A percentile compares a stretch with the other conserved stretches of the same genome.
These are phyloP conservation scores for Udeniomyces megalosporus DNA, from an alignment of 768 basidiomycete genomes.

Conservation along the genomic window DNA sequence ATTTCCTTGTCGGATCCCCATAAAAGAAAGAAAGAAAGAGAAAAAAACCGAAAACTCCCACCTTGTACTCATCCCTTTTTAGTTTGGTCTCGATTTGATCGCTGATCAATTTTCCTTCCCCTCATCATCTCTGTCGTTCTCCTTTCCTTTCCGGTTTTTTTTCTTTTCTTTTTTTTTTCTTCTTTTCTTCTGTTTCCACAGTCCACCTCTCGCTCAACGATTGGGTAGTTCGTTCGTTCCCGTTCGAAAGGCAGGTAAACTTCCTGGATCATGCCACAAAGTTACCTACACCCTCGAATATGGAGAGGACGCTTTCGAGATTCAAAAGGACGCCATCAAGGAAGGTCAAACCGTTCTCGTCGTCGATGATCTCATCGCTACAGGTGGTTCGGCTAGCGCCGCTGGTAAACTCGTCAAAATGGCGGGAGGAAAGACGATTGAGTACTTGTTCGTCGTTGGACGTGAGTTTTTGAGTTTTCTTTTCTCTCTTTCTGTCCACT, in stretches of 20 bases:
- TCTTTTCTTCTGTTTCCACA: neutral
- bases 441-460: constrained; percentile 90
- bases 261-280: constrained; percentile 68
- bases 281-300: constrained; percentile 62
- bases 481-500: neutral
- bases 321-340: constrained; percentile 72
- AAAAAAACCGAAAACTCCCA: too few species aligned
- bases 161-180: too few species aligned
- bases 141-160: neutral
- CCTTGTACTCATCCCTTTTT: too few species aligned
- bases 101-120: too few species aligned
- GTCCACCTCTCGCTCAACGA: constrained; percentile 70
- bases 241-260: constrained; percentile 81
- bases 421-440: constrained; percentile 66
- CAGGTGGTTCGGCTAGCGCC: constrained; percentile 85
- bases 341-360: constrained; percentile 71
- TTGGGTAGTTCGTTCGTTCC: constrained; percentile 91
- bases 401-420: constrained; percentile 75
- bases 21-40: neutral
- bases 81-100: too few species aligned
- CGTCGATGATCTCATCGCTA: constrained; percentile 90
- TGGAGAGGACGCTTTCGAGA: constrained; percentile 89
- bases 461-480: neutral
- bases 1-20: neutral
- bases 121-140: neutral